Percentiles rank a stretch among this genome's conserved stretches.
phyloP scores from a whole-genome alignment of 495 filamentous ascomycete species.

The Aspergillus sclerotiicarbonarius region DNA sequence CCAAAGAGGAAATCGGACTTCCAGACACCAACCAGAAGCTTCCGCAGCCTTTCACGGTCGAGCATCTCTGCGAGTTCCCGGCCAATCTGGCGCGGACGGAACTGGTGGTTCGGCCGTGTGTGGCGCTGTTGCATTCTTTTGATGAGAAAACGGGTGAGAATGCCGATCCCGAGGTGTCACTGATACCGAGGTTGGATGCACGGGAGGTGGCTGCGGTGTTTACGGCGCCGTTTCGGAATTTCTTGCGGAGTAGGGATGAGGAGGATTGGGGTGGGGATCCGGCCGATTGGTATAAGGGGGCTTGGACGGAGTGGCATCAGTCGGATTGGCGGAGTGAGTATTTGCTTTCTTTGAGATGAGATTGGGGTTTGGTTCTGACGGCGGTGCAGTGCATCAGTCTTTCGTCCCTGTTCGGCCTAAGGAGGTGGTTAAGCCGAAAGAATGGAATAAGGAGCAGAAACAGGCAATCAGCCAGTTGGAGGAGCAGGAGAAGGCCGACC shows the following conservation, averaged over 20 bases:
- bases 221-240: conserved; percentile 75
- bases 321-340: conserved; percentile 58
- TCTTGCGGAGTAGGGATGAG: conserved; percentile 56
- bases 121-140: conserved; percentile 72
- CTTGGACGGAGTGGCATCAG: conserved; percentile 60
- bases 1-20: conserved; percentile 86
- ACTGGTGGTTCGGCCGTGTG: conserved; percentile 78
- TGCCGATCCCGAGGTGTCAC: conserved; percentile 60
- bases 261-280: conserved; percentile 28
- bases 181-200: conserved; percentile 78
- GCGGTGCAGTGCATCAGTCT: conserved; percentile 73
- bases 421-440: conserved; percentile 55
- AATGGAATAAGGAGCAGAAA: conserved; percentile 17
- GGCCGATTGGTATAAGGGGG: conserved; percentile 57
- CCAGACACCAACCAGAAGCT: conserved; percentile 61
- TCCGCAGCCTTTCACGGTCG: conserved; percentile 69
- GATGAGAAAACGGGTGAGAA: conserved; percentile 34
- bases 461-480: conserved; percentile 35
- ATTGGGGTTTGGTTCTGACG: background rate
- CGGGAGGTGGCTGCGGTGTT: conserved; percentile 91
- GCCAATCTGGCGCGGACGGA: conserved; percentile 77
- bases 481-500: conserved; percentile 38
- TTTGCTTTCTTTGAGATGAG: background rate
- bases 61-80: conserved; percentile 82
- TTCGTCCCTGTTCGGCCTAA: conserved; percentile 69